Evolutionary conservation across 352 stramenopile genomes (phyloP), one percentile per base, ranked within the genome.

Genomic region (Phytopythium chamaehyphon): DNA sequence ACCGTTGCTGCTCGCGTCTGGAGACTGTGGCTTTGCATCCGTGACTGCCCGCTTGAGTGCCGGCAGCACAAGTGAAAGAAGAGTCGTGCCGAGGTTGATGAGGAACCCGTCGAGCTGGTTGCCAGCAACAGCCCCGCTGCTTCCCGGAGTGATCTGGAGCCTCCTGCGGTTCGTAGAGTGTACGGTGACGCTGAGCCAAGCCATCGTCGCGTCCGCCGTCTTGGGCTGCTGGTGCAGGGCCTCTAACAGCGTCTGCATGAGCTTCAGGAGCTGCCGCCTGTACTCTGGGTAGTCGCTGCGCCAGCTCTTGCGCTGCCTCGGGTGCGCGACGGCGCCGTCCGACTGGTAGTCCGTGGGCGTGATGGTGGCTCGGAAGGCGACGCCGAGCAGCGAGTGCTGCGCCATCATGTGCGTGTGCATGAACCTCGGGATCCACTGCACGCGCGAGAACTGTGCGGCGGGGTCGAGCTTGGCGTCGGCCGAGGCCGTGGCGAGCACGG

Each of bases 101-200:
- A 91, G 51, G 23, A 89, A 76, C 1, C 81, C 81, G 47, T 91
- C 81, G 33, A 86, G 59, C 10, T 69, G 58, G 46, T 87, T 71
- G 35, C 73, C 66, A 18, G 50, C 62, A 38, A 76, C 65, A 10
- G 28, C 28, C 9, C 28, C 28, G 28, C 28, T 33, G 28, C 28
- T 33, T 33, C 28, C 28, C 9, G 28, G 28, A 21, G 69, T 67
- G 21, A 64, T 75, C 55, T 77, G 59, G 19, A 64, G 69, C 6
- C 68, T 57, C 43, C 65, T 66, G 15, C 69, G 66, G 53, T 75
- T 67, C 22, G 66, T 66, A 9, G 69, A 69, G 51, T 68, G 58
- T 55, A 71, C 59, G 12, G 69, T 67, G 36, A 71, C 63, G 16
- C 66, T 64, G 18, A 90, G 57, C 72, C 75, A 90, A 39, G 57